Base-by-base conservation (phyloP, 371 early-diverging fungal genomes). In the Capniomyces stellatus region DNA sequence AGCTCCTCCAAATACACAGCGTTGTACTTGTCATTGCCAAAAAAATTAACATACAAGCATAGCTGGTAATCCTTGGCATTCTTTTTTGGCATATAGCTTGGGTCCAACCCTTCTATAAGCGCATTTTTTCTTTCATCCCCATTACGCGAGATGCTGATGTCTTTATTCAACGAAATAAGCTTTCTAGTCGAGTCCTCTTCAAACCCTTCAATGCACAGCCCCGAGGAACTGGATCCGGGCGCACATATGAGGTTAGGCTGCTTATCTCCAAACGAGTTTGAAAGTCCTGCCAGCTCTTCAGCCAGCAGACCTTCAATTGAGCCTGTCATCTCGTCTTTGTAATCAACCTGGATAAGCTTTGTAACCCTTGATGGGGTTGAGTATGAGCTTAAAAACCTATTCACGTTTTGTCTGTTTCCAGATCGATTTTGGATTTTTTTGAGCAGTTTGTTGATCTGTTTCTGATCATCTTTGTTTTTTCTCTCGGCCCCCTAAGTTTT, bases 391-490 rank as follows among this genome's bases (percentile, higher is more conserved):
- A 48, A 51, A 46, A 64, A 64, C 52, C 60, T 61, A 13, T 51
- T 42, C 40, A 55, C 46, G 29, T 61, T 54, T 54, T 56, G 55
- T 23, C 58, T 56, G 22, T 43, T 24, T 1, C 23, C 23, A 6
- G 53, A 30, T 21, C 50, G 19, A 29, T 29, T 52, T 41, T 51
- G 24, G 29, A 31, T 43, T 29, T 39, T 62, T 25, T 57, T 55
- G 6, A 54, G 50, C 15, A 61, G 47, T 48, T 65, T 65, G n/a
- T 66, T 64, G 25, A 66, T 29, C 39, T 68, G 68, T 35, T 61
- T 60, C 53, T 52, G 52, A 44, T 69, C 69, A 46, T 69, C 69
- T 46, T 66, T 66, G 51, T 66, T 60, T 50, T 69, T 69, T 30
- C 69, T 60, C 51, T 69, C 69, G 0, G 69, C 69, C 12, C 69